These are phyloP conservation scores for Gossypium sturtianum DNA, from an alignment of 345 rosid genomes.

Conservation along the genomic window DNA sequence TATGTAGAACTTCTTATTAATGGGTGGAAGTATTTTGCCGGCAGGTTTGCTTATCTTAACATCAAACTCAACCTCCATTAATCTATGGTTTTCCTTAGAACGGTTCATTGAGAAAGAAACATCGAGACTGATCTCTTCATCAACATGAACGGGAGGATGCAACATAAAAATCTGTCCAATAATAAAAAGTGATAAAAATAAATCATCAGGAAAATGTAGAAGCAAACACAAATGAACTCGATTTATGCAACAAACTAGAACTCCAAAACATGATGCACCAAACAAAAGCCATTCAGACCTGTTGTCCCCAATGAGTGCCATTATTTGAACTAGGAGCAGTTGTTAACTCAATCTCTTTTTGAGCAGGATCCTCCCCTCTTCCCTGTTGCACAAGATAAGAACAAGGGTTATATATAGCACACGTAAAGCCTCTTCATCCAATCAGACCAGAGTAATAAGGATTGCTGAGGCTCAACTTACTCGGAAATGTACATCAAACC, in stretches of 20 bases:
- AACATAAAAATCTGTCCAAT: constrained; percentile 66
- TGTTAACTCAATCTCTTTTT: constrained; percentile 70
- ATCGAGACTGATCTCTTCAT: constrained; percentile 52
- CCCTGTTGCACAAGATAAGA: constrained; percentile 44
- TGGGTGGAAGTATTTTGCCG: constrained; percentile 42
- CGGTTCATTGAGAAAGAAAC: constrained; percentile 74
- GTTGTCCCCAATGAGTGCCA: constrained; percentile 98
- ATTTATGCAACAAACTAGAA: neutral
- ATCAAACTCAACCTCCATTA: constrained; percentile 77
- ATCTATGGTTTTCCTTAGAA: constrained; percentile 75
- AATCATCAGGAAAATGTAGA: neutral
- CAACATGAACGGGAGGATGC: constrained; percentile 39
- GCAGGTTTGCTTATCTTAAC: constrained; percentile 54
- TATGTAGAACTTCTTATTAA: constrained; percentile 53
- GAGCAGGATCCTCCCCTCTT: constrained; percentile 62
- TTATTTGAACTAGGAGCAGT: constrained; percentile 78
- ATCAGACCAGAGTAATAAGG: neutral
- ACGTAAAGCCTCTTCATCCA: neutral
- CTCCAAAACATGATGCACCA: neutral
- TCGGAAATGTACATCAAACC: constrained; percentile 96
- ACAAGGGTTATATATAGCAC: neutral
- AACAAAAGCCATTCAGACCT: constrained; percentile 38
- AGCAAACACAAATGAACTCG: neutral
- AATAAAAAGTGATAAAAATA: neutral
- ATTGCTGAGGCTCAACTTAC: constrained; percentile 40